Evolutionary conservation across 495 filamentous ascomycete species (phyloP), one percentile per base, ranked within the genome.

Genomic region (Daldinia childiae): DNA sequence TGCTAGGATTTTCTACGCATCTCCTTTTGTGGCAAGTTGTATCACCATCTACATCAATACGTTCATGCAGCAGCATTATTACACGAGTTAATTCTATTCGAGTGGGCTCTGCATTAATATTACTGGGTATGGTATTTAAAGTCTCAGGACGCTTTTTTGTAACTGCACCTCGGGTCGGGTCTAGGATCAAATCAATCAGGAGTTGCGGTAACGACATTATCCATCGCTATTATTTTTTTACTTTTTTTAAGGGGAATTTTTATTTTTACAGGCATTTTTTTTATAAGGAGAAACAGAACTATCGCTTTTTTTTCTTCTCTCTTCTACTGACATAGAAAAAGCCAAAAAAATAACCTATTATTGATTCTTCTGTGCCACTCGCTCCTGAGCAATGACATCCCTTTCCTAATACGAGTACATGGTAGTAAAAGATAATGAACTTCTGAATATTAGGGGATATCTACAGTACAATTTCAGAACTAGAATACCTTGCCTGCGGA

Each of bases 1-100:
- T 73, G 59, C 56, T 54, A 34, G 29, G 64, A 29, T 14, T 45
- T 54, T 52, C 58, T 41, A 54, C 9, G 43, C 36, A 45, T 64
- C 27, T 66, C 62, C 36, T 68, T 69, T 15, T 54, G 55, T 64
- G 63, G 58, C 57, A 69, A 62, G 62, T 69, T 73, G 71, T 73
- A 73, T 62, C 62, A 73, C 62, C 71, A 69, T 58, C 54, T 69
- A 68, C 58, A 45, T 54, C 38, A 62, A 52, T 60, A 57, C 60
- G 58, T 55, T 62, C 56, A 45, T 50, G 55, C 56, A 64, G 14
- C 43, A 36, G 11, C 41, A 52, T 55, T 54, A 61, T 59, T 60
- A 15, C 41, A 43, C 59, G 58, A 67, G 34, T 66, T 63, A 19
- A 14, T 19, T 54, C 30, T 45, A 34, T 56, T 38, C 63, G 59